Evolutionary conservation across 345 rosid genomes (phyloP).

Genomic region (Camelina hispida): DNA sequence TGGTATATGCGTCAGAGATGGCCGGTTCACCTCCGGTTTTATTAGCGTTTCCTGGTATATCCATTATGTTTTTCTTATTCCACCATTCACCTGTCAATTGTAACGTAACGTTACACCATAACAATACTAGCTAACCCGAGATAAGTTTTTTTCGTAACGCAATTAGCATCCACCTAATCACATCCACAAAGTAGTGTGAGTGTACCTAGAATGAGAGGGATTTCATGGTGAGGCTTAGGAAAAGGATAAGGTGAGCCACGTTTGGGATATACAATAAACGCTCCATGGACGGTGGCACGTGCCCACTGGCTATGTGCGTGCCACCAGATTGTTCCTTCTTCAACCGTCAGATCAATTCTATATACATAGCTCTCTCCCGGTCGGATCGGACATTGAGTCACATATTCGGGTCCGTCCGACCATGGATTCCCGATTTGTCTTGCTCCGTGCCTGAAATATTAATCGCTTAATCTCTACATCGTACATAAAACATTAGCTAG

Average conservation of each 20-base stretch:
- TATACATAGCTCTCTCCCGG: constrained; percentile 66
- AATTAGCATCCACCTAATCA: constrained; percentile 18
- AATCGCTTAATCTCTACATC: not conserved
- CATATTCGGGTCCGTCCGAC: constrained; percentile 55
- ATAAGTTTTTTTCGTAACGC: not conserved
- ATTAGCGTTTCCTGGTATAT: constrained; percentile 53
- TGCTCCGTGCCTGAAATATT: constrained; percentile 52
- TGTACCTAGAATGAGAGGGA: constrained; percentile 64
- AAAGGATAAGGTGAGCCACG: constrained; percentile 58
- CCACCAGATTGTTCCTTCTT: constrained; percentile 97
- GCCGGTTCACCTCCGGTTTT: constrained; percentile 73
- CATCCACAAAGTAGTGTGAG: constrained; percentile 30
- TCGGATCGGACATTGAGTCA: constrained; percentile 82
- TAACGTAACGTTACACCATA: constrained; percentile 10
- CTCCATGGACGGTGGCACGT: constrained; percentile 86
- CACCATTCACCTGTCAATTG: constrained; percentile 80
- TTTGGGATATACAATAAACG: constrained; percentile 60
- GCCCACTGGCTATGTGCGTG: constrained; percentile 85
- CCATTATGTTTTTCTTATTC: constrained; percentile 62
- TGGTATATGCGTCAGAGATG: constrained; percentile 80
- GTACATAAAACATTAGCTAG: not conserved
- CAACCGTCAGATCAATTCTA: constrained; percentile 48
- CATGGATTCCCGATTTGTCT: constrained; percentile 47
- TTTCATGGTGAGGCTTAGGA: constrained; percentile 58
- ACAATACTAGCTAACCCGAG: not conserved